These are phyloP conservation scores for Talaromyces wortmannii DNA, from an alignment of 495 filamentous ascomycete species.

Conservation along the genomic window DNA sequence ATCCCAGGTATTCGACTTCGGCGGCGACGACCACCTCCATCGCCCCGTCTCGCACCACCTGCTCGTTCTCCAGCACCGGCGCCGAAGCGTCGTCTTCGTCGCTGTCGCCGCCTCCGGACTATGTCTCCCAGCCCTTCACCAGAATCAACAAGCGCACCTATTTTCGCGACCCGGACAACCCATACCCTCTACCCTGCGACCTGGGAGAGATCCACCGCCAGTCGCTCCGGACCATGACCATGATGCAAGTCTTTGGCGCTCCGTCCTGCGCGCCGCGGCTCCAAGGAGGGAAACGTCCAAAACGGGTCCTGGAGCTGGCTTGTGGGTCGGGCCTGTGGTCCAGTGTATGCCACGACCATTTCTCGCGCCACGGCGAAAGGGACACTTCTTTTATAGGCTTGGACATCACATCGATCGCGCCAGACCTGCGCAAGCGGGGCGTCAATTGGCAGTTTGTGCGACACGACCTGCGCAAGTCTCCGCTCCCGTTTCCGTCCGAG, in stretches of 20 bases:
- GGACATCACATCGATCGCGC: constrained; percentile 72
- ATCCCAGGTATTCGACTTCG: neutral
- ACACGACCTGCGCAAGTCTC: constrained; percentile 70
- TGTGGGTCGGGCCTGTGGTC: constrained; percentile 92
- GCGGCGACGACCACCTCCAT: neutral
- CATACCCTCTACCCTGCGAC: constrained; percentile 86
- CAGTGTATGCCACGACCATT: constrained; percentile 72
- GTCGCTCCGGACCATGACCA: constrained; percentile 72
- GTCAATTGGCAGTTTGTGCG: constrained; percentile 86
- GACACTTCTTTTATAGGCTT: constrained; percentile 73
- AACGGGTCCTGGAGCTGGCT: constrained; percentile 75
- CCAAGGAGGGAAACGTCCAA: constrained; percentile 56
- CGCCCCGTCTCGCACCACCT: neutral
- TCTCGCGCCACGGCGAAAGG: constrained; percentile 52
- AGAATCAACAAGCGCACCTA: constrained; percentile 73
- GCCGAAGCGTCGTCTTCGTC: constrained; percentile 23
- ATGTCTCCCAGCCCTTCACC: constrained; percentile 55
- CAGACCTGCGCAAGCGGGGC: constrained; percentile 63
- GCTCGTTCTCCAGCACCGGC: neutral
- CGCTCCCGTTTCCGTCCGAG: constrained; percentile 72
- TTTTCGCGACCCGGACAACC: constrained; percentile 63
- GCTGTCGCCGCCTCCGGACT: constrained; percentile 33
- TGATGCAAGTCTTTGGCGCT: constrained; percentile 71
- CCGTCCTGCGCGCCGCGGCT: constrained; percentile 69
- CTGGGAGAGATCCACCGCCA: constrained; percentile 83